These are phyloP conservation scores for Daldinia sp. DNA, from an alignment of 2,329 filamentous ascomycete species.

Conservation along the genomic window DNA sequence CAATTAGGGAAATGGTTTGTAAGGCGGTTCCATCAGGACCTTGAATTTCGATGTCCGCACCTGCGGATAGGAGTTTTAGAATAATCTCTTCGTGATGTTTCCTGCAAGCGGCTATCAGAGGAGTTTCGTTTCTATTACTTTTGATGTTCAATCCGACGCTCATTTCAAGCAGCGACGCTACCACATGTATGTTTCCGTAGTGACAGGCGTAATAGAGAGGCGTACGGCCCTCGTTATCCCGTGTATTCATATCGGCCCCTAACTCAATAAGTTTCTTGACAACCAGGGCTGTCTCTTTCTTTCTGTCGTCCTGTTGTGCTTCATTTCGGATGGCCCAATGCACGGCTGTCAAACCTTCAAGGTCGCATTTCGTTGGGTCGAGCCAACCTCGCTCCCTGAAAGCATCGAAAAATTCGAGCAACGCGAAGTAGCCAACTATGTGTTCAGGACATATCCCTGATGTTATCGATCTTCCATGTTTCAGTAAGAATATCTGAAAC, in stretches of 20 bases:
- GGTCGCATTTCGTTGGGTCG: not conserved
- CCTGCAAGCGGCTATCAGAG: constrained; percentile 13
- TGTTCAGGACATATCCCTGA: constrained; percentile 10
- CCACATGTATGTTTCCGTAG: constrained; percentile 11
- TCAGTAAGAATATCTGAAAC: constrained; percentile 4
- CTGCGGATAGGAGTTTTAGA: not conserved
- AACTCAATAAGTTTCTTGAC: not conserved
- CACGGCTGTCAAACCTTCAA: not conserved
- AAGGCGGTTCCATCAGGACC: constrained; percentile 5
- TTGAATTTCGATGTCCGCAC: not conserved
- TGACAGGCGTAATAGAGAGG: constrained; percentile 10
- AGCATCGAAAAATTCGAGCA: constrained; percentile 7
- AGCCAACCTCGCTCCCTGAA: constrained; percentile 3
- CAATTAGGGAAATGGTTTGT: constrained; percentile 5
- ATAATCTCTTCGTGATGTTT: constrained; percentile 13
- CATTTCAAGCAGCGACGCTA: not conserved
- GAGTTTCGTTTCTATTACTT: not conserved
- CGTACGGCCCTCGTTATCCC: constrained; percentile 9
- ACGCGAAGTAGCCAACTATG: constrained; percentile 14
- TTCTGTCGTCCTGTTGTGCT: not conserved
- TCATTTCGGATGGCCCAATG: constrained; percentile 17
- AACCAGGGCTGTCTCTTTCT: not conserved
- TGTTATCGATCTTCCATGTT: constrained; percentile 1
- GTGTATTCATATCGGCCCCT: constrained; percentile 6
- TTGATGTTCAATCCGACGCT: constrained; percentile 1